These are phyloP conservation scores for Annulohypoxylon nitens DNA, from an alignment of 495 filamentous ascomycete genomes.

Conservation along the genomic window DNA sequence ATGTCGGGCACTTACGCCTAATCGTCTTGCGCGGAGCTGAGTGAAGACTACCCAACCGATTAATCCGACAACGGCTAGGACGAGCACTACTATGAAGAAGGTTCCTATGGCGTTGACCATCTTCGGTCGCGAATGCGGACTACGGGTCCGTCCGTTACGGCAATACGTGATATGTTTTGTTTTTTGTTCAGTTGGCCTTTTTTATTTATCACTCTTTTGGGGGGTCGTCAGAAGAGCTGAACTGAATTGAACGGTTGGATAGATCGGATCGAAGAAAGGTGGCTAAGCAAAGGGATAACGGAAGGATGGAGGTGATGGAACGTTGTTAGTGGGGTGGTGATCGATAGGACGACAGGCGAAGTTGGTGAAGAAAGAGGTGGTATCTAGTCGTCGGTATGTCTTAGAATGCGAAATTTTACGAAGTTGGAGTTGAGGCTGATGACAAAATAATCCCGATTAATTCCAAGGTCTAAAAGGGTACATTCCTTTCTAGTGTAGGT, in stretches of 20 bases:
- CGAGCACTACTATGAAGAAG: constrained; percentile 65
- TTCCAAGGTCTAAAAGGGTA: no score
- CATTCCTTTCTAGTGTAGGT: constrained; percentile 7
- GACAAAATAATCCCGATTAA: constrained; percentile 19
- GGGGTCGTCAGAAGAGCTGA: constrained; percentile 9
- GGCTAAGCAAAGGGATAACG: constrained; percentile 16
- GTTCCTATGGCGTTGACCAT: constrained; percentile 61
- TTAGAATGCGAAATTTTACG: constrained; percentile 33
- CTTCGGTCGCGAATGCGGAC: constrained; percentile 40
- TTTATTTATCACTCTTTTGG: not conserved
- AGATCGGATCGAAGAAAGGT: constrained; percentile 26
- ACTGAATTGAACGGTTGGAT: constrained; percentile 18
- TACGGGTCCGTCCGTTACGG: constrained; percentile 4
- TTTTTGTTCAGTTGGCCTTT: constrained; percentile 16
- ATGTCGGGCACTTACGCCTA: constrained; percentile 63
- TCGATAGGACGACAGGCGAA: constrained; percentile 17
- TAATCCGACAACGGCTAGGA: constrained; percentile 60
- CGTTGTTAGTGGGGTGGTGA: constrained; percentile 18
- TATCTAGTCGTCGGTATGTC: constrained; percentile 43
- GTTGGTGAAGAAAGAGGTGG: constrained; percentile 14
- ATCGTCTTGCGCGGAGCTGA: constrained; percentile 69
- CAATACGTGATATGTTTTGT: not conserved
- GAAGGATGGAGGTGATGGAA: constrained; percentile 10
- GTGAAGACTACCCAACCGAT: constrained; percentile 68
- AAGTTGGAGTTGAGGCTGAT: constrained; percentile 48